Percentiles rank a stretch among this genome's conserved stretches.
Conservation (phyloP, 2,329 filamentous ascomycete genomes). For the Aspergillus sclerotialis region DNA sequence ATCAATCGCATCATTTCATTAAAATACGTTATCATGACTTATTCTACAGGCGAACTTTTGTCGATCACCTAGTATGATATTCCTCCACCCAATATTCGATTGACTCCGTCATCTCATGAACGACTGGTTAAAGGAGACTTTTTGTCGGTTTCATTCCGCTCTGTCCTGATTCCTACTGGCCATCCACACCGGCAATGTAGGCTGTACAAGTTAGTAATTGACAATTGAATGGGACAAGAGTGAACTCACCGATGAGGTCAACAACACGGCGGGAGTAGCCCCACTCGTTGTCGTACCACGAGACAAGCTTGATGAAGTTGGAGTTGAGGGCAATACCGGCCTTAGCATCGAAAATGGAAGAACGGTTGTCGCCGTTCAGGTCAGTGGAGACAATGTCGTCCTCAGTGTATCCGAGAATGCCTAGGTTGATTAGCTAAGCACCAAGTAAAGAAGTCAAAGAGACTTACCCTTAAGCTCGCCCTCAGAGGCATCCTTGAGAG, state of each 20-base stretch:
- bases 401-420: conserved; percentile 90
- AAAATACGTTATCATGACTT: conserved; percentile 21
- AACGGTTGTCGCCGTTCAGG: conserved; percentile 84
- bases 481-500: conserved; percentile 80
- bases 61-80: not conserved
- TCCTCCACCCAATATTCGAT: not conserved
- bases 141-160: conserved; percentile 21
- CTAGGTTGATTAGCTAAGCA: conserved; percentile 36
- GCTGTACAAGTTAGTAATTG: conserved; percentile 32
- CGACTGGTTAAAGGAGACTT: conserved; percentile 27
- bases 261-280: conserved; percentile 95
- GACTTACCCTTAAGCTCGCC: conserved; percentile 70
- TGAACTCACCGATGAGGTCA: conserved; percentile 54
- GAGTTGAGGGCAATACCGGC: conserved; percentile 97
- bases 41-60: conserved; percentile 3
- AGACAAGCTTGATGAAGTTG: conserved; percentile 97
- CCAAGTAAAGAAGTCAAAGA: not conserved
- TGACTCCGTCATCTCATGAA: no score
- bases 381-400: conserved; percentile 94
- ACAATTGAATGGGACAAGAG: conserved; percentile 2
- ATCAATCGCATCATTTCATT: conserved; percentile 20
- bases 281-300: conserved; percentile 99
- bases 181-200: conserved; percentile 73
- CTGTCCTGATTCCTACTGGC: conserved; percentile 35
- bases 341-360: conserved; percentile 99